These are phyloP conservation scores for Lecanicillium sp. DNA, from an alignment of 2,329 filamentous ascomycete species.

Conservation along the genomic window DNA sequence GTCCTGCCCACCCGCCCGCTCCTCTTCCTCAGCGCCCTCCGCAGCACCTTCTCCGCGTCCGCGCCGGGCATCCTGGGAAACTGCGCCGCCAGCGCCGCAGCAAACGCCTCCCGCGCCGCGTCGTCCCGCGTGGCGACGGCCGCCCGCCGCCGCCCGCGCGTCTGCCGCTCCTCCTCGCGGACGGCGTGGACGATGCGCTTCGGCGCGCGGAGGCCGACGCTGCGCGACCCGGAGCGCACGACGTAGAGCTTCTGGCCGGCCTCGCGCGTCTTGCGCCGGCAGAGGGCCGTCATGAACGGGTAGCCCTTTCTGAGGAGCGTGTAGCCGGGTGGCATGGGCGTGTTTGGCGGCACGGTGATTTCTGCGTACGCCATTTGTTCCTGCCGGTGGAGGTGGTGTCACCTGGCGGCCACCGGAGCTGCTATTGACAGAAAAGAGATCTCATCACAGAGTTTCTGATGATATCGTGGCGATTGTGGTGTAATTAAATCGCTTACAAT, in stretches of 20 bases:
- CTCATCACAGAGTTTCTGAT: too few relatives aligned
- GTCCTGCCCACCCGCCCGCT: constrained; percentile 43
- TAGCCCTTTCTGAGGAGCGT: constrained; percentile 37
- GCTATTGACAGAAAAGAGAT: too few relatives aligned
- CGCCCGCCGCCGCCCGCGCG: constrained; percentile 25
- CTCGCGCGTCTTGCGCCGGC: constrained; percentile 31
- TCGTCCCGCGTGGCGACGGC: constrained; percentile 30
- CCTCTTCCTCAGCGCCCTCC: constrained; percentile 38
- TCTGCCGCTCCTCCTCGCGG: constrained; percentile 24
- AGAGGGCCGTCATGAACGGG: constrained; percentile 35
- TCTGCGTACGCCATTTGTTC: constrained; percentile 16
- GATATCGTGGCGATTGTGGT: too few relatives aligned
- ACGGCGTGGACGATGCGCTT: constrained; percentile 24
- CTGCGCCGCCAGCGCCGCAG: constrained; percentile 27
- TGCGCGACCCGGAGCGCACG: constrained; percentile 24
- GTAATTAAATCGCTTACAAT: too few relatives aligned
- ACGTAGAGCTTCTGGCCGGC: constrained; percentile 29
- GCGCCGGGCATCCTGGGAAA: constrained; percentile 36
- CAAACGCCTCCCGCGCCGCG: constrained; percentile 27
- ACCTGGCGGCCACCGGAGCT: background rate
- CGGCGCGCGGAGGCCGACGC: constrained; percentile 36
- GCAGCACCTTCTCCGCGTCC: constrained; percentile 30
- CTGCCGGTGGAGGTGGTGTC: background rate
- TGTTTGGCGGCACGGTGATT: constrained; percentile 18
- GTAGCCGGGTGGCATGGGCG: constrained; percentile 34